Base-by-base conservation (phyloP, 208 protist species). In the Leishmania major region DNA sequence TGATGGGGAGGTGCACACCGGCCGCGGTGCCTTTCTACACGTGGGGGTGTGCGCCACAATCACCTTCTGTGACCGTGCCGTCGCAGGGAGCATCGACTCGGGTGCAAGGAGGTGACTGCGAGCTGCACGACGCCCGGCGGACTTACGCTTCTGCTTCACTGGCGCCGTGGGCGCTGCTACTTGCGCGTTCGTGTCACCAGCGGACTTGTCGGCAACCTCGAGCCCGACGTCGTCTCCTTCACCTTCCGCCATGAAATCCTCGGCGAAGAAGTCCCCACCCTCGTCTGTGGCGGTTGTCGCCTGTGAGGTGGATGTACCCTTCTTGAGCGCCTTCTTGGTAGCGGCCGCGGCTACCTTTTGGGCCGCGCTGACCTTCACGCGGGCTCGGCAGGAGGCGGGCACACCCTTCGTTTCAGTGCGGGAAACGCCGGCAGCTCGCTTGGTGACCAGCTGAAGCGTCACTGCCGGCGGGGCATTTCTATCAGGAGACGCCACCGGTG, bases 51-150 rank as follows among this genome's bases (percentile, higher is more conserved):
- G 82, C 74, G 69, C 77, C 28, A 72, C 66, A 60, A 86, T 79
- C 45, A 86, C 35, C 82, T 79, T 82, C 37, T 79, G 57, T 15
- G 37, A 31, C 43, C 73, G 70, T 72, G 72, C 78, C 77, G 76
- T 76, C 13, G 64, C 82, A 3, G 82, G 82, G 17, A 86, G 73
- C 73, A 86, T 76, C 6, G 66, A 35, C 78, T 45, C 57, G 19
- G 77, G 73, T 22, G 71, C 55, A 6, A 77, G 62, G 4, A 86
- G 77, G 15, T 79, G 72, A 59, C 82, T 80, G 47, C 77, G 81
- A n/a, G 37, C 77, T 25, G 53, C 77, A 69, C 73, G 72, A 40
- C 1, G 60, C 5, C 37, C 31, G 40, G 62, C 2, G 13, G 62
- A 11, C 47, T 35, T 72, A 31, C 45, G 10, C 31, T 19, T 53